Evolutionary conservation across 768 basidiomycete genomes (phyloP).

Genomic region (Lentinula boryana): DNA sequence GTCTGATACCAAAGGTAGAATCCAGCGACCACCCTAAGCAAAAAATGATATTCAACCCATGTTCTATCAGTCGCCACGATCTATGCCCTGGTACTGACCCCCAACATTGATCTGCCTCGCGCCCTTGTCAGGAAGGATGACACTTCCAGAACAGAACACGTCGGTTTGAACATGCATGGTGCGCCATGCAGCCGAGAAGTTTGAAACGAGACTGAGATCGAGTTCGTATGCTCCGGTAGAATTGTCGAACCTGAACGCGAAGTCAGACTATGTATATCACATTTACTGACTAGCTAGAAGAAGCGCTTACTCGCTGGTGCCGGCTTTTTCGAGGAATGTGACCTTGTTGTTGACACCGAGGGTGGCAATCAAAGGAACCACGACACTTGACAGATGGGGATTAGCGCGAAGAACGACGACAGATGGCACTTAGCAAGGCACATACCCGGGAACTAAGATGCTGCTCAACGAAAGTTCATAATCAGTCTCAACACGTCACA

Average conservation of each 20-base stretch:
- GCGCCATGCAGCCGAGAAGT: slow-evolving; percentile 59
- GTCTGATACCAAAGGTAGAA: slow-evolving; percentile 67
- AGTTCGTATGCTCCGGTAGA: slow-evolving; percentile 78
- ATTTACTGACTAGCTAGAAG: neutral
- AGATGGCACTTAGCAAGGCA: neutral
- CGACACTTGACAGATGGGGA: slow-evolving; percentile 35
- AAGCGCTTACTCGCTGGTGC: slow-evolving; percentile 46
- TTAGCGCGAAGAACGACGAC: neutral
- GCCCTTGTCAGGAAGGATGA: slow-evolving; percentile 71
- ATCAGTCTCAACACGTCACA: neutral
- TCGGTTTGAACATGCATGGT: slow-evolving; percentile 72
- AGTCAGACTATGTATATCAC: too few relatives aligned
- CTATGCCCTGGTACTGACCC: slow-evolving; percentile 25
- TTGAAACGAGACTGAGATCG: slow-evolving; percentile 49
- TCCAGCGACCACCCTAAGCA: slow-evolving; percentile 51
- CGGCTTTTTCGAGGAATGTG: slow-evolving; percentile 69
- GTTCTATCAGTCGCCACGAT: neutral
- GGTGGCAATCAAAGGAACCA: slow-evolving; percentile 70
- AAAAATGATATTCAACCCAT: slow-evolving; percentile 10
- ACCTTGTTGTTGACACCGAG: slow-evolving; percentile 80
- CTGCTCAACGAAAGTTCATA: slow-evolving; percentile 11
- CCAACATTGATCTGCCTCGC: slow-evolving; percentile 63
- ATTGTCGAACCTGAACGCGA: slow-evolving; percentile 38
- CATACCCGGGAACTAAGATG: slow-evolving; percentile 42
- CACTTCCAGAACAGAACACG: slow-evolving; percentile 72